Evolutionary conservation across 768 basidiomycete species (phyloP), one percentile per base, ranked within the genome.

Genomic region (Suillus tomentosus): DNA sequence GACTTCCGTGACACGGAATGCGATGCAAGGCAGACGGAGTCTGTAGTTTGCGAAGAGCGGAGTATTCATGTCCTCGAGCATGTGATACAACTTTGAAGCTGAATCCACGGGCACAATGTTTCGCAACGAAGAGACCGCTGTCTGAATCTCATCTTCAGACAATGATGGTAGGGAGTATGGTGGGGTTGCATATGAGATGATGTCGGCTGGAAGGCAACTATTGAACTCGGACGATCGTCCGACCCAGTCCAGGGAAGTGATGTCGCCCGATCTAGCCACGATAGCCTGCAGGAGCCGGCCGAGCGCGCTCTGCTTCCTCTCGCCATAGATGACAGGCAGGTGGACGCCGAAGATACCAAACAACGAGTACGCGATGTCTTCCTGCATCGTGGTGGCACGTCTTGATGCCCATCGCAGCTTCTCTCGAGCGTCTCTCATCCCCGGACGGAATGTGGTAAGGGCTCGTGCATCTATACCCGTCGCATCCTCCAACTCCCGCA

Each of bases 321-420:
- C 48, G 0, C 48, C 48, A 50, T 50, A 50, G 0, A 24, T 27
- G 3, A 50, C 24, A 24, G 48, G 22, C 15, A 50, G 24, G 6
- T 8, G 3, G 22, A 39, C 11, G 5, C 22, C 58, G 11, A 60
- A 60, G 39, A 43, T 60, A 11, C 58, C 58, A 22, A 60, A 17
- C 5, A 60, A 24, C 10, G 58, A 60, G 22, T 60, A 60, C 7
- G 40, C 58, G 22, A 43, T 3, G 19, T 60, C 58, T 60, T 60
- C 58, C 9, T 24, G 39, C 8, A 40, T 0, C 1, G 58, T 45
- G 22, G 58, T 43, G 14, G 5, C 11, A 3, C 58, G 31, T 4
- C 5, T 27, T 4, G 39, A 60, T 2, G 27, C 58, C 58, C 58
- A 60, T 40, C 19, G 39, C 0, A 60, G 4, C 5, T 19, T 39